Evolutionary conservation across 2,329 filamentous ascomycete genomes (phyloP).

Genomic region (Pezicula rhizophila): DNA sequence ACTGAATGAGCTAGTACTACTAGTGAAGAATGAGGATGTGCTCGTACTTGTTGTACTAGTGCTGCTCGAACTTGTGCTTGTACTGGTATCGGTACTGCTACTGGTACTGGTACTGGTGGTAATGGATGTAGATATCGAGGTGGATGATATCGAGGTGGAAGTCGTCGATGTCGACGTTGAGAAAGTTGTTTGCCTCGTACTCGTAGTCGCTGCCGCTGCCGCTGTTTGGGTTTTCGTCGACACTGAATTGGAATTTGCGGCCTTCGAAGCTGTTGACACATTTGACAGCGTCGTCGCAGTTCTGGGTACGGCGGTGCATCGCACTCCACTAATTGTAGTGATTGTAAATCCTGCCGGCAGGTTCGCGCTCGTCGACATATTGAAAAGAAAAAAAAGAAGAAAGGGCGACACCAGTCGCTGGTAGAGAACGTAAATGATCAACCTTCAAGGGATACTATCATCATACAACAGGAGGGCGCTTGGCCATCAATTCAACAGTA

Average conservation of each 20-base stretch:
- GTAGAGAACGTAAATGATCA: slow-evolving; percentile 17
- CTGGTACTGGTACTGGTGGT: not conserved
- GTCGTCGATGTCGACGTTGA: not conserved
- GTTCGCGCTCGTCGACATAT: slow-evolving; percentile 33
- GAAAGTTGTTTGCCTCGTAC: not conserved
- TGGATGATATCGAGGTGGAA: not conserved
- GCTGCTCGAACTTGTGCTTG: slow-evolving; percentile 3
- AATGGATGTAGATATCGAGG: not conserved
- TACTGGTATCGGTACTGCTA: not conserved
- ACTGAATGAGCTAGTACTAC: not conserved
- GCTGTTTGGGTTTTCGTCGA: not conserved
- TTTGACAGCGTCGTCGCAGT: slow-evolving; percentile 14
- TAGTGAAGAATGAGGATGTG: not conserved
- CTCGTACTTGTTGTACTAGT: slow-evolving; percentile 4
- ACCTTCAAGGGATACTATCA: slow-evolving; percentile 19
- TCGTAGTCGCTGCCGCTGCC: not conserved
- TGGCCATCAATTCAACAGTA: slow-evolving; percentile 19
- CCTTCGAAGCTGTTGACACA: not conserved
- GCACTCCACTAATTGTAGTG: slow-evolving; percentile 43
- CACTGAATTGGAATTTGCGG: slow-evolving; percentile 4
- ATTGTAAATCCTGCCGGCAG: slow-evolving; percentile 42
- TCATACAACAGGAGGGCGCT: slow-evolving; percentile 12
- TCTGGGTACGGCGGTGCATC: slow-evolving; percentile 48
- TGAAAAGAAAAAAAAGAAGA: slow-evolving; percentile 15
- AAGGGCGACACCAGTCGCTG: slow-evolving; percentile 21